These are phyloP conservation scores for Areca catechu DNA, from an alignment of 176 grass and related monocot species.

Conservation along the genomic window DNA sequence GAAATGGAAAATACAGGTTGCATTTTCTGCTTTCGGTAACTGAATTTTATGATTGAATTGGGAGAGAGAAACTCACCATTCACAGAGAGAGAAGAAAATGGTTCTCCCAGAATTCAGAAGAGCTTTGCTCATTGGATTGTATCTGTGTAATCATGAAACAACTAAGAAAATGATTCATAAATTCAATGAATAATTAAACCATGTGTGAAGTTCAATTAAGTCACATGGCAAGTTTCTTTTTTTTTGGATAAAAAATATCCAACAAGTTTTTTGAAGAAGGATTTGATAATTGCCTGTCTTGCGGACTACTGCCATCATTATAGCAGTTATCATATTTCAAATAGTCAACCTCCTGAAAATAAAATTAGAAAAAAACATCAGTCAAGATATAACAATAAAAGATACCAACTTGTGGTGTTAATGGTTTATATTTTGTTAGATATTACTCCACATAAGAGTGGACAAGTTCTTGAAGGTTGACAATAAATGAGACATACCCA, in stretches of 20 bases:
- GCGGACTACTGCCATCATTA: neutral
- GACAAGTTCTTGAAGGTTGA: too few relatives aligned
- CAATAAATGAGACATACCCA: slow-evolving; percentile 22
- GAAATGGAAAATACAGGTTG: too few relatives aligned
- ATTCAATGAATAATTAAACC: too few relatives aligned
- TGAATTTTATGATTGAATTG: too few relatives aligned
- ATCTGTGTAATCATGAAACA: slow-evolving; percentile 18
- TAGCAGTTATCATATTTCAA: slow-evolving; percentile 16
- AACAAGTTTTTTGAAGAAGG: too few relatives aligned
- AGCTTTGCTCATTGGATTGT: slow-evolving; percentile 26
- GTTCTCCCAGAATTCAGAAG: slow-evolving; percentile 33
- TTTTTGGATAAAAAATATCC: too few relatives aligned
- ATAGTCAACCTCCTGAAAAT: slow-evolving; percentile 6
- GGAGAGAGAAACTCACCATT: slow-evolving; percentile 26
- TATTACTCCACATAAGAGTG: too few relatives aligned
- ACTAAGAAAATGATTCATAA: neutral
- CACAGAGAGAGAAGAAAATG: slow-evolving; percentile 48
- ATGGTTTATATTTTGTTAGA: too few relatives aligned
- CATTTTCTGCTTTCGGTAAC: too few relatives aligned
- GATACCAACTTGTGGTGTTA: neutral
- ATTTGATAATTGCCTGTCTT: slow-evolving; percentile 3
- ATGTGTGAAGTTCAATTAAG: too few relatives aligned
- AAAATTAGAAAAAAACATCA: neutral
- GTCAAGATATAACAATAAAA: neutral
- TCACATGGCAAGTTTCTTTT: too few relatives aligned